Percentiles rank a stretch among this genome's conserved stretches.
phyloP scores from a whole-genome alignment of 2,329 filamentous ascomycete species.

The Sporothrix schenckii region DNA sequence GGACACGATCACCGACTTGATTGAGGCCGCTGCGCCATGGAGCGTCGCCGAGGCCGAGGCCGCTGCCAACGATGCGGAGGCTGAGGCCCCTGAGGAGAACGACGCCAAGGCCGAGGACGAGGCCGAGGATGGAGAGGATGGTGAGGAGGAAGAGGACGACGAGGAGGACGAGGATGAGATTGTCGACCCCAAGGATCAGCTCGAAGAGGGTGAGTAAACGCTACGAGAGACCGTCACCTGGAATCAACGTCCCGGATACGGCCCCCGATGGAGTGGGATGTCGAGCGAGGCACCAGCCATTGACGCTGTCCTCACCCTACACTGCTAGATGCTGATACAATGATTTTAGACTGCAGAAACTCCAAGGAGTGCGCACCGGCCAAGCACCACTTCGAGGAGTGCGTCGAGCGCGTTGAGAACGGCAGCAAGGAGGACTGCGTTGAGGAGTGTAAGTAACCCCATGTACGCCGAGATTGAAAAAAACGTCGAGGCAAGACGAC shows the following conservation, averaged over 20 bases:
- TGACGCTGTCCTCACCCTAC: neutral
- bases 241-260: neutral
- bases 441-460: constrained; percentile 82
- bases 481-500: neutral
- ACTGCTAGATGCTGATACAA: neutral
- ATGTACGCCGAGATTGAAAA: neutral
- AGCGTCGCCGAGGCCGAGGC: constrained; percentile 66
- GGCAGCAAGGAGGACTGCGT: constrained; percentile 92
- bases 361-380: constrained; percentile 79
- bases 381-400: constrained; percentile 99
- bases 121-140: constrained; percentile 62
- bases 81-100: constrained; percentile 55
- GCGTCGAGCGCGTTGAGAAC: constrained; percentile 89
- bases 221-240: constrained; percentile 28
- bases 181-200: constrained; percentile 80
- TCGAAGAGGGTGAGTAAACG: constrained; percentile 75
- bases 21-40: constrained; percentile 68
- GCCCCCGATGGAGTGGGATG: neutral
- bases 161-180: constrained; percentile 74
- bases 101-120: constrained; percentile 57
- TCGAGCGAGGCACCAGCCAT: neutral
- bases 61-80: constrained; percentile 62
- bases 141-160: constrained; percentile 77
- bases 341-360: constrained; percentile 77
- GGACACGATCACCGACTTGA: constrained; percentile 65